A percentile compares a stretch with the other conserved stretches of the same genome.
Evolutionary conservation across 1,139 yeast genomes (phyloP).

Genomic region (Zygosaccharomyces pseudobailii): DNA sequence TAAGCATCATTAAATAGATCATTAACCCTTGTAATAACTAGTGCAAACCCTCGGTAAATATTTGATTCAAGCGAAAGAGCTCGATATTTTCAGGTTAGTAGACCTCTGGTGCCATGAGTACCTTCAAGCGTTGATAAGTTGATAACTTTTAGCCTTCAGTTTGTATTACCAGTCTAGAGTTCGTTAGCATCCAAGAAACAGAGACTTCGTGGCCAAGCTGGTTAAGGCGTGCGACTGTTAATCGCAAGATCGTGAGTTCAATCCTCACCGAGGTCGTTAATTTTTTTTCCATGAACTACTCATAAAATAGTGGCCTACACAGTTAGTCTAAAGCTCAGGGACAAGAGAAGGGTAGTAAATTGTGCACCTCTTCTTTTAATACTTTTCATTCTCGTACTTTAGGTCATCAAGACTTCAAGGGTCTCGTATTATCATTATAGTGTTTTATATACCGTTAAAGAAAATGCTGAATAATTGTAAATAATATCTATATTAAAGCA

Average conservation of each 20-base stretch:
- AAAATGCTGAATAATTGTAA: background rate
- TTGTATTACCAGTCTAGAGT: too few relatives aligned
- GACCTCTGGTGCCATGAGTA: too few relatives aligned
- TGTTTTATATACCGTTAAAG: background rate
- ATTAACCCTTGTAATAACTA: constrained; percentile 1
- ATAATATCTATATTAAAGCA: constrained; percentile 1
- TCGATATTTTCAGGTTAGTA: too few relatives aligned
- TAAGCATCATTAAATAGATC: constrained; percentile 2
- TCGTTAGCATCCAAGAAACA: too few relatives aligned
- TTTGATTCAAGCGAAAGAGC: too few relatives aligned
- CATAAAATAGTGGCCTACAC: too few relatives aligned
- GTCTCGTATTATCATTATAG: background rate
- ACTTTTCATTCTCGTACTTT: too few relatives aligned
- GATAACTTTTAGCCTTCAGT: too few relatives aligned
- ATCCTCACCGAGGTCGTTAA: constrained; percentile 36
- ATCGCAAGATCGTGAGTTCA: constrained; percentile 37
- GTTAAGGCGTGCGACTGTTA: constrained; percentile 38
- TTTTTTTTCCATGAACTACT: constrained; percentile 1
- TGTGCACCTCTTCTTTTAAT: too few relatives aligned
- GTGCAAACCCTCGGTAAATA: background rate
- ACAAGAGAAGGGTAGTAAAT: too few relatives aligned
- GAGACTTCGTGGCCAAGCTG: constrained; percentile 36
- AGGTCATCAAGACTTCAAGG: background rate
- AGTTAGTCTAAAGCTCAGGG: too few relatives aligned
- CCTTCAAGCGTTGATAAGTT: too few relatives aligned